A percentile compares a stretch with the other conserved stretches of the same genome.
Conservation (phyloP, 257 asterid genomes). For the Fraxinus americana region DNA sequence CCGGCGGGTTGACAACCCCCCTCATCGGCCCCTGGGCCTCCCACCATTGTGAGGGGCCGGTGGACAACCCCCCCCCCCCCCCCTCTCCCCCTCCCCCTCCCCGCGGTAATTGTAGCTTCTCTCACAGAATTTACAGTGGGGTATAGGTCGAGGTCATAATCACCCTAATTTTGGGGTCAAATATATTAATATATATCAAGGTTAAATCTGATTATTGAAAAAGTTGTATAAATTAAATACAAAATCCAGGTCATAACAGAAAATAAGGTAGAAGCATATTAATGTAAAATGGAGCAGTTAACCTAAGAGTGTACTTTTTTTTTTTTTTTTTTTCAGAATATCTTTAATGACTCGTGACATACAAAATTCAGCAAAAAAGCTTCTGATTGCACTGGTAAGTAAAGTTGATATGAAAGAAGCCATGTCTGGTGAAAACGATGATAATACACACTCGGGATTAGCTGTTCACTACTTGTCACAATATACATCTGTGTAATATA, state of each 20-base stretch:
- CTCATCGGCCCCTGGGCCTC: too few relatives aligned
- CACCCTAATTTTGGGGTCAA: background rate
- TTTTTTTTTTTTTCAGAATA: background rate
- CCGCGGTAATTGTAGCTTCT: too few relatives aligned
- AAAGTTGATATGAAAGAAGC: background rate
- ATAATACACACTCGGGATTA: background rate
- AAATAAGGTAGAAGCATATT: background rate
- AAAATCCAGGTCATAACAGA: too few relatives aligned
- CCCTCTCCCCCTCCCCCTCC: too few relatives aligned
- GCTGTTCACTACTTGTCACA: background rate
- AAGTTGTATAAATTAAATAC: background rate
- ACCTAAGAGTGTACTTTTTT: background rate
- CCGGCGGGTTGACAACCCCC: too few relatives aligned
- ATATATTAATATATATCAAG: background rate
- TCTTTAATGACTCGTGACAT: background rate
- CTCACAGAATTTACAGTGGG: background rate
- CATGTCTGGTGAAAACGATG: background rate
- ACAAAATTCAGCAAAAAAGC: background rate
- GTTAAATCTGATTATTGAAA: background rate
- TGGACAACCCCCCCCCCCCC: too few relatives aligned
- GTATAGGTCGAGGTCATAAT: background rate
- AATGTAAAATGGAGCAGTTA: background rate
- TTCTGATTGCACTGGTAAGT: background rate
- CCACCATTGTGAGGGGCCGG: too few relatives aligned
- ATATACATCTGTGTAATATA: background rate